phyloP scores from a whole-genome alignment of 495 filamentous ascomycete genomes.

The Elaphomyces granulatus region DNA sequence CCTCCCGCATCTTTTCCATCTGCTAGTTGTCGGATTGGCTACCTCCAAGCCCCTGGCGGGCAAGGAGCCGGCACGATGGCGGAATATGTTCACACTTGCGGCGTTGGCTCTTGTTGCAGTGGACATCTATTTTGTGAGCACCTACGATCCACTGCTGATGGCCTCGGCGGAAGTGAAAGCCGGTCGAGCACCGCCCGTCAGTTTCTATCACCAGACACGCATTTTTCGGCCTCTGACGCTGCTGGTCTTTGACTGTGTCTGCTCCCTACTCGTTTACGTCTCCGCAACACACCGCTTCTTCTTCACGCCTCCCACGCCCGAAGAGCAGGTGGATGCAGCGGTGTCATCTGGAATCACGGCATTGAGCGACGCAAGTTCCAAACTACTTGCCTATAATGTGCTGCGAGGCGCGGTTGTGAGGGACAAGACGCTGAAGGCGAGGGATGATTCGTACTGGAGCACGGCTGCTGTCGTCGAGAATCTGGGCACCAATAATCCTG shows the following conservation, averaged over 20 bases:
- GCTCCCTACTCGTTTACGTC: constrained; percentile 53
- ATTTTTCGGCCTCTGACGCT: constrained; percentile 44
- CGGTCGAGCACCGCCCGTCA: constrained; percentile 19
- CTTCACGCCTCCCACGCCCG: constrained; percentile 34
- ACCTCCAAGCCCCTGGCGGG: constrained; percentile 42
- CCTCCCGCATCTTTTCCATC: constrained; percentile 63
- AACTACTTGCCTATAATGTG: constrained; percentile 39
- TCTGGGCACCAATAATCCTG: constrained; percentile 15
- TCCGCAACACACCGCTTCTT: constrained; percentile 61
- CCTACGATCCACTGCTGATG: constrained; percentile 48
- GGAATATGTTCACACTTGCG: constrained; percentile 49
- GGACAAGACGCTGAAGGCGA: constrained; percentile 38
- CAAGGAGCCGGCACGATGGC: constrained; percentile 47
- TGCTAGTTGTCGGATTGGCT: constrained; percentile 50
- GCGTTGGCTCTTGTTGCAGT: constrained; percentile 41
- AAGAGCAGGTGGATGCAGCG: constrained; percentile 28
- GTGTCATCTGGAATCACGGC: constrained; percentile 27
- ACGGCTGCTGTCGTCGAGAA: constrained; percentile 30
- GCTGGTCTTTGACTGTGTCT: constrained; percentile 41
- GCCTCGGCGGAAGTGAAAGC: constrained; percentile 23
- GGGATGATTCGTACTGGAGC: constrained; percentile 44
- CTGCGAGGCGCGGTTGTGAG: constrained; percentile 44
- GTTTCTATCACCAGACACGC: constrained; percentile 54
- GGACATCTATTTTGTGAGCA: constrained; percentile 47
- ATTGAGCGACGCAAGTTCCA: constrained; percentile 32